Conservation (phyloP, 2,329 filamentous ascomycete species). For the Calonectria naviculata region DNA sequence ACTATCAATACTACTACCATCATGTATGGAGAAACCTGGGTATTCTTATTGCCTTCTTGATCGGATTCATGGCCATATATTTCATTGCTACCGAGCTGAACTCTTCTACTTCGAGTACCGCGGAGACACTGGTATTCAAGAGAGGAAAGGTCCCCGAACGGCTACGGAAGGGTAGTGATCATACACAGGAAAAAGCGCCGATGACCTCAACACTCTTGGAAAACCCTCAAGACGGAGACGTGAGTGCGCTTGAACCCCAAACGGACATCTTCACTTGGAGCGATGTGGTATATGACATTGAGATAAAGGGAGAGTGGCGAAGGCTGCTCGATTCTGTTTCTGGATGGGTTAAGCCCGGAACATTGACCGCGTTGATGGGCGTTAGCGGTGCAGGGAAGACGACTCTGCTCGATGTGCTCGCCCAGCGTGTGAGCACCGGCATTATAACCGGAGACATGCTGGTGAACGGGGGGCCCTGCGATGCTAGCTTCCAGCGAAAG, state of each 20-base stretch:
- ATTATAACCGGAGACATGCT: slow-evolving; percentile 75
- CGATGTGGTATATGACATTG: slow-evolving; percentile 76
- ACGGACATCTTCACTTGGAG: slow-evolving; percentile 81
- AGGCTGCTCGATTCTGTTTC: slow-evolving; percentile 82
- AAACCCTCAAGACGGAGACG: slow-evolving; percentile 28
- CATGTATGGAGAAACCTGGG: slow-evolving; percentile 77
- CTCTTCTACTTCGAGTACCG: slow-evolving; percentile 70
- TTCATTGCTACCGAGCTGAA: slow-evolving; percentile 73
- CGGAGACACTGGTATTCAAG: slow-evolving; percentile 77
- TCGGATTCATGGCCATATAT: slow-evolving; percentile 73
- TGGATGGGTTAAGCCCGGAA: slow-evolving; percentile 92
- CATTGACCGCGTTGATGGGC: slow-evolving; percentile 82
- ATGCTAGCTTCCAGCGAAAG: slow-evolving; percentile 70
- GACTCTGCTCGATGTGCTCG: slow-evolving; percentile 55
- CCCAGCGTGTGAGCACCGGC: slow-evolving; percentile 66
- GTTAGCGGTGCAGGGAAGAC: slow-evolving; percentile 62
- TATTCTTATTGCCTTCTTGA: slow-evolving; percentile 72
- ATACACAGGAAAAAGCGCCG: slow-evolving; percentile 37
- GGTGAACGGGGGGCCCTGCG: slow-evolving; percentile 68
- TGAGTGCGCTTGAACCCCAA: slow-evolving; percentile 52
- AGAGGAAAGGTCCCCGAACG: slow-evolving; percentile 62
- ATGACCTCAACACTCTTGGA: slow-evolving; percentile 37
- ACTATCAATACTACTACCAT: slow-evolving; percentile 66
- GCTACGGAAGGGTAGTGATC: slow-evolving; percentile 45
- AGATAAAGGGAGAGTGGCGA: slow-evolving; percentile 79